Evolutionary conservation across 805 yeast genomes (phyloP).

Genomic region (Brettanomyces bruxellensis): DNA sequence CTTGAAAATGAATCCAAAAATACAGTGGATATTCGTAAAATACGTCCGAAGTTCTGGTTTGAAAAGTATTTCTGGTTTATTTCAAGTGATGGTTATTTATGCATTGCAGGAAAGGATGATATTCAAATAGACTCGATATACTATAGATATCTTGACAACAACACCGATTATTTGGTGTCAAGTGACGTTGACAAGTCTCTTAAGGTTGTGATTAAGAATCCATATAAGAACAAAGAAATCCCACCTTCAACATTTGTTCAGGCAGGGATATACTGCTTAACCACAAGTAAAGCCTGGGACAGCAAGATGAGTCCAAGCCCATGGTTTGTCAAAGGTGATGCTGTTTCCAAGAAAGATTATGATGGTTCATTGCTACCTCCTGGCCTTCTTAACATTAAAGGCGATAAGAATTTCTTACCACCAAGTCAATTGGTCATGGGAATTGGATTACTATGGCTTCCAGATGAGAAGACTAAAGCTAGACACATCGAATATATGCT

Average conservation of each 20-base stretch:
- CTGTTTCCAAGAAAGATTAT: slow-evolving; percentile 61
- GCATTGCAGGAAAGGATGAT: slow-evolving; percentile 79
- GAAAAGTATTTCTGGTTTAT: slow-evolving; percentile 93
- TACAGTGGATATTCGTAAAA: slow-evolving; percentile 38
- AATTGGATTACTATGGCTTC: slow-evolving; percentile 70
- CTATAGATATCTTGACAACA: slow-evolving; percentile 60
- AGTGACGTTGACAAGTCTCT: slow-evolving; percentile 69
- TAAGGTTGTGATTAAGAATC: slow-evolving; percentile 75
- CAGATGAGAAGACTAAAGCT: slow-evolving; percentile 41
- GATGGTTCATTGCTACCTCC: slow-evolving; percentile 47
- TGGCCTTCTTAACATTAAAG: slow-evolving; percentile 49
- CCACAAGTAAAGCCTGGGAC: slow-evolving; percentile 86
- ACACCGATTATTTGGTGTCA: slow-evolving; percentile 62
- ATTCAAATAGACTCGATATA: slow-evolving; percentile 74
- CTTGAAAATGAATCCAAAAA: slow-evolving; percentile 50
- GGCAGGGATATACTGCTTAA: slow-evolving; percentile 79
- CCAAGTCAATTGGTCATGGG: slow-evolving; percentile 89
- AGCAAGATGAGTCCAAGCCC: slow-evolving; percentile 73
- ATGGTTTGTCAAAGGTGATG: slow-evolving; percentile 70
- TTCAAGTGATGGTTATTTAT: slow-evolving; percentile 80
- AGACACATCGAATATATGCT: slow-evolving; percentile 22
- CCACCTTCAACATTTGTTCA: slow-evolving; percentile 86
- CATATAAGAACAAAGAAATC: slow-evolving; percentile 55
- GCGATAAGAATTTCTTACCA: slow-evolving; percentile 52
- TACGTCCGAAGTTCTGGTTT: slow-evolving; percentile 78